Evolutionary conservation across 768 basidiomycete genomes (phyloP).

Genomic region (Saitozyma podzolica): DNA sequence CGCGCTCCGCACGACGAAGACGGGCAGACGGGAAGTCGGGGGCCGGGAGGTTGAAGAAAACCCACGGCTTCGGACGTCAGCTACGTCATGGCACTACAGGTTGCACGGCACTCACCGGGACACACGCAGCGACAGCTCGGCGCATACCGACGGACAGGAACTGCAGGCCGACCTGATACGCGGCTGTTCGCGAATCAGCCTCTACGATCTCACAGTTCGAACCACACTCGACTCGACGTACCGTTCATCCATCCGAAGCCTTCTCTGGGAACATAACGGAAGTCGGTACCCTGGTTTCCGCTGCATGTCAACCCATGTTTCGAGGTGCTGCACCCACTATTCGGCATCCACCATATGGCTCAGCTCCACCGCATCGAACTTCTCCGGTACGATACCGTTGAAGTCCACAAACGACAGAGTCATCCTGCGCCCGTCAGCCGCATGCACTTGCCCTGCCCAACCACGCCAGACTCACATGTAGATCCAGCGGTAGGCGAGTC

Average conservation of each 20-base stretch:
- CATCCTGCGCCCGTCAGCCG: constrained; percentile 42
- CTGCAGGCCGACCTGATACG: constrained; percentile 93
- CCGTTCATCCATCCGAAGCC: constrained; percentile 98
- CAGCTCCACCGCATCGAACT: constrained; percentile 96
- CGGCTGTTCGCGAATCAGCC: constrained; percentile 59
- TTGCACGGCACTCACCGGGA: constrained; percentile 52
- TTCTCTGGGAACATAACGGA: constrained; percentile 94
- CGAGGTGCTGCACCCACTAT: constrained; percentile 58
- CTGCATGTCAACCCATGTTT: constrained; percentile 16
- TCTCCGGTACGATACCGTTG: constrained; percentile 97
- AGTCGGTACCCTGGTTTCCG: constrained; percentile 73
- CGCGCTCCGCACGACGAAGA: constrained; percentile 40
- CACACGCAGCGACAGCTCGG: constrained; percentile 91
- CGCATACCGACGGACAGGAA: constrained; percentile 93
- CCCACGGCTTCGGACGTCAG: constrained; percentile 37
- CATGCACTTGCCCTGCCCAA: not conserved
- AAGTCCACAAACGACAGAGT: constrained; percentile 68
- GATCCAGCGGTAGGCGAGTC: constrained; percentile 92
- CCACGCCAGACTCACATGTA: constrained; percentile 71
- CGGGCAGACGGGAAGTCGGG: constrained; percentile 44
- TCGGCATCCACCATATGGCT: constrained; percentile 96
- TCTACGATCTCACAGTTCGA: not conserved
- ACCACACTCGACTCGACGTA: constrained; percentile 55
- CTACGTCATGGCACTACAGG: not conserved
- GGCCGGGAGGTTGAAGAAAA: constrained; percentile 46